Base-by-base conservation (phyloP, 2,329 filamentous ascomycete genomes). In the Sporothrix sp. region DNA sequence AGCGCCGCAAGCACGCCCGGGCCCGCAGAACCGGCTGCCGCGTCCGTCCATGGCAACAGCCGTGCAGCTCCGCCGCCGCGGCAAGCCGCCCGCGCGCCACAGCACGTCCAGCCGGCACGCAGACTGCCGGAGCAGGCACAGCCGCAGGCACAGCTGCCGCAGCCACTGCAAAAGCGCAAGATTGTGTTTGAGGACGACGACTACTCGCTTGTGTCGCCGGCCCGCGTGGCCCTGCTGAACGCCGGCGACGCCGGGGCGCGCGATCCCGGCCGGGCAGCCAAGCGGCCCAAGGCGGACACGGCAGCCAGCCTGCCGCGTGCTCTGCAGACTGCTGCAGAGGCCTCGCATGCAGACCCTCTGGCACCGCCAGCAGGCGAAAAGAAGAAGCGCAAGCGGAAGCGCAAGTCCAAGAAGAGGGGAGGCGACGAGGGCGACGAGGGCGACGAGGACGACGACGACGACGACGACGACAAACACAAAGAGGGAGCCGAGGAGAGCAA, bases 121-220 rank as follows among this genome's bases (percentile, higher is more conserved):
- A n/a, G n/a, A n/a, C n/a, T n/a, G n/a, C n/a, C n/a, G n/a, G n/a
- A n/a, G n/a, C 16, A 40, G 30, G 46, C 58, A 52, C 13, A 53
- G 48, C 11, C 50, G 39, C 43, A 45, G 2, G 52, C 53, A n/a
- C 48, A 54, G 16, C 21, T 28, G 6, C 8, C 40, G 6, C 46
- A 44, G 9, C 1, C 16, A 0, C 36, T 28, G 2, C 47, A 52
- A 8, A 57, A 54, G 28, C 56, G 54, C 7, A 58, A 55, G 40
- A 60, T 62, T 42, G 55, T 62, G 16, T 62, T 62, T 51, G 56
- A 61, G 23, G 56, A 60, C 28, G 52, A 40, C 11, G 45, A 54
- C 7, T 33, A 51, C 11, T 40, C 49, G 13, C 23, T 50, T 30
- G 42, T 58, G 37, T 43, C 25, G 3, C 36, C 47, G 5, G 43